Evolutionary conservation across 164 flowering plant genomes (phyloP).

Genomic region (Nelumbo lutea): DNA sequence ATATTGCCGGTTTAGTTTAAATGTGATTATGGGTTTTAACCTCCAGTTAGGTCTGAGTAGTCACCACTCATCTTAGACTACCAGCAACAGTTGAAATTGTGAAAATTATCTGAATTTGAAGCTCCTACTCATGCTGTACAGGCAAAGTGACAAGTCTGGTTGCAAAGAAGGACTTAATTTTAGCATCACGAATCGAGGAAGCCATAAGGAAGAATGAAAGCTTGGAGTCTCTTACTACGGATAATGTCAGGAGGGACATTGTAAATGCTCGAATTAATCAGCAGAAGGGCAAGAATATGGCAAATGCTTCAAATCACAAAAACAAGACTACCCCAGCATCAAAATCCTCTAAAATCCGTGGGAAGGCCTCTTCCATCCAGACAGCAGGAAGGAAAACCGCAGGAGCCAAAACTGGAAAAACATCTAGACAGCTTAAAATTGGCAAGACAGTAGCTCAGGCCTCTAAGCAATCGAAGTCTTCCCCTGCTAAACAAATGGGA

Average conservation of each 20-base stretch:
- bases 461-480: conserved; percentile 27
- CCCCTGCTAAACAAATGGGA: conserved; percentile 17
- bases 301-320: conserved; percentile 27
- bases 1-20: no score
- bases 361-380: conserved; percentile 17
- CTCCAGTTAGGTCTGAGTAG: no score
- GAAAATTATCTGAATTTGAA: background rate
- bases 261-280: conserved; percentile 36
- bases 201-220: conserved; percentile 88
- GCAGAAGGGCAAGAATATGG: conserved; percentile 34
- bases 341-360: conserved; percentile 16
- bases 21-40: no score
- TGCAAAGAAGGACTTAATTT: conserved; percentile 50
- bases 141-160: conserved; percentile 96
- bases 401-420: conserved; percentile 23
- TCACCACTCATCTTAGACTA: no score
- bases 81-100: background rate
- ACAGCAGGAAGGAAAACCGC: conserved; percentile 24
- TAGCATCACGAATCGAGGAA: conserved; percentile 80
- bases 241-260: conserved; percentile 49
- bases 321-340: conserved; percentile 17
- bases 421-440: conserved; percentile 28
- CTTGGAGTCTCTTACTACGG: conserved; percentile 71
- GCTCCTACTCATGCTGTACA: conserved; percentile 19
- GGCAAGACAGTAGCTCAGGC: conserved; percentile 17